A percentile compares a stretch with the other conserved stretches of the same genome.
Evolutionary conservation across 768 basidiomycete genomes (phyloP).

Genomic region (Imleria badia): DNA sequence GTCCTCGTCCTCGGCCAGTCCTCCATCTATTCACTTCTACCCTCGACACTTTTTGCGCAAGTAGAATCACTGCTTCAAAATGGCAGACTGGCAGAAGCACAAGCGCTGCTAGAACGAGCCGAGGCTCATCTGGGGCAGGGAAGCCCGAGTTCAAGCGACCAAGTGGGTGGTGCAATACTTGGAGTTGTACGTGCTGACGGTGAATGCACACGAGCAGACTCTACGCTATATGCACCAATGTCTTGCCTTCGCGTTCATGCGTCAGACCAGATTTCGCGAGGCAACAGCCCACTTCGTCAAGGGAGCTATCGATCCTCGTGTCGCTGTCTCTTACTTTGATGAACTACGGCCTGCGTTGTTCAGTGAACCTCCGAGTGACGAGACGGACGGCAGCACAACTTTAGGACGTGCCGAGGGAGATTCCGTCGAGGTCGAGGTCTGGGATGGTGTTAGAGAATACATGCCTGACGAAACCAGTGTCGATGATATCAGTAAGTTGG

Average conservation of each 20-base stretch:
- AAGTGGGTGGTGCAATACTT: conserved; percentile 6
- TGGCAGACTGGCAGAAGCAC: conserved; percentile 64
- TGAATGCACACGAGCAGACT: conserved; percentile 52
- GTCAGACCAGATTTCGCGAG: conserved; percentile 80
- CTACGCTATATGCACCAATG: conserved; percentile 78
- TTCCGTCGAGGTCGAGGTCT: conserved; percentile 64
- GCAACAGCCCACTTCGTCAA: conserved; percentile 76
- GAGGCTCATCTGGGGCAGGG: conserved; percentile 35
- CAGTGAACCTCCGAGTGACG: conserved; percentile 8
- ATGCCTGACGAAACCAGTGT: conserved; percentile 70
- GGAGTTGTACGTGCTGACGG: conserved; percentile 4
- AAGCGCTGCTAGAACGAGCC: conserved; percentile 56
- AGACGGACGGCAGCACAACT: neutral
- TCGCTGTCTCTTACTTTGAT: conserved; percentile 79
- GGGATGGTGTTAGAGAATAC: conserved; percentile 69
- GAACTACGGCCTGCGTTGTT: conserved; percentile 70
- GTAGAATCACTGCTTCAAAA: conserved; percentile 65
- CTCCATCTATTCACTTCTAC: conserved; percentile 64
- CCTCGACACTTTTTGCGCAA: conserved; percentile 71
- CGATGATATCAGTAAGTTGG: conserved; percentile 82
- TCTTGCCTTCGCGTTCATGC: conserved; percentile 76
- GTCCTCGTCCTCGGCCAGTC: conserved; percentile 62
- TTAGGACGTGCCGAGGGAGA: conserved; percentile 8
- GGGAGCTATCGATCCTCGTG: conserved; percentile 80
- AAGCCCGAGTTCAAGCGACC: conserved; percentile 4